phyloP scores from a whole-genome alignment of 2,329 filamentous ascomycete species.

The Aspergillus novofumigatus region DNA sequence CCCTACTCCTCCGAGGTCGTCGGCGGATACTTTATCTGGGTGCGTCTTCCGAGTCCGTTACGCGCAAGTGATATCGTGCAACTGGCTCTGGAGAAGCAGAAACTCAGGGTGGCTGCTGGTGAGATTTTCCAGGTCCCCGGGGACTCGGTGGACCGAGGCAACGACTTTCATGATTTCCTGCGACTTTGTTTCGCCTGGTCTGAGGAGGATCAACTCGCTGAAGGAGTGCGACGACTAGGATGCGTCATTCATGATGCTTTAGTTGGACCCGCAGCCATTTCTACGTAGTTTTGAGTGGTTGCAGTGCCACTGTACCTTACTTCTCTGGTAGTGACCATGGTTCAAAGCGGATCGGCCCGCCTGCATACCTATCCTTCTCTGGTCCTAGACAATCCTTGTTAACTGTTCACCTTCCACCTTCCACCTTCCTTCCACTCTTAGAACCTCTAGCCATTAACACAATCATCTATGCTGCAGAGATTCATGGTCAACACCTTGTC shows the following conservation, averaged over 20 bases:
- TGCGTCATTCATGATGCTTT: slow-evolving; percentile 14
- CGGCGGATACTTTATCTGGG: slow-evolving; percentile 85
- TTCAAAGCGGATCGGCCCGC: too few relatives aligned
- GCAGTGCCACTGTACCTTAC: too few relatives aligned
- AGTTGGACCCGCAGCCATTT: not conserved
- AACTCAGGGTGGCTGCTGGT: slow-evolving; percentile 65
- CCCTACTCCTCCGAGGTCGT: slow-evolving; percentile 44
- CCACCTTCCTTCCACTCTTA: too few relatives aligned
- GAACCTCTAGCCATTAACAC: too few relatives aligned
- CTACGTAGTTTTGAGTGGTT: not conserved
- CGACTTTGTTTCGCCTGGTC: slow-evolving; percentile 72
- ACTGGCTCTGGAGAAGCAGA: slow-evolving; percentile 58
- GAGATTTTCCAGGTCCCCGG: slow-evolving; percentile 64
- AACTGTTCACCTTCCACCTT: too few relatives aligned
- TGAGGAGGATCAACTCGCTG: slow-evolving; percentile 59
- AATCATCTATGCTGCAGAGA: too few relatives aligned
- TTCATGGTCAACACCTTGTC: too few relatives aligned
- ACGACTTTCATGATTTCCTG: slow-evolving; percentile 57
- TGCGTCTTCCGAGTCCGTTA: slow-evolving; percentile 56
- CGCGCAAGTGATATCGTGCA: slow-evolving; percentile 54
- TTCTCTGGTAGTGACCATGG: too few relatives aligned
- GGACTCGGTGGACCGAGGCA: slow-evolving; percentile 47
- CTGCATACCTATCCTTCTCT: too few relatives aligned
- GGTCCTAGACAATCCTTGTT: too few relatives aligned
- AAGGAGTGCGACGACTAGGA: slow-evolving; percentile 64